These are phyloP conservation scores for Suillus plorans DNA, from an alignment of 768 basidiomycete species.

Conservation along the genomic window DNA sequence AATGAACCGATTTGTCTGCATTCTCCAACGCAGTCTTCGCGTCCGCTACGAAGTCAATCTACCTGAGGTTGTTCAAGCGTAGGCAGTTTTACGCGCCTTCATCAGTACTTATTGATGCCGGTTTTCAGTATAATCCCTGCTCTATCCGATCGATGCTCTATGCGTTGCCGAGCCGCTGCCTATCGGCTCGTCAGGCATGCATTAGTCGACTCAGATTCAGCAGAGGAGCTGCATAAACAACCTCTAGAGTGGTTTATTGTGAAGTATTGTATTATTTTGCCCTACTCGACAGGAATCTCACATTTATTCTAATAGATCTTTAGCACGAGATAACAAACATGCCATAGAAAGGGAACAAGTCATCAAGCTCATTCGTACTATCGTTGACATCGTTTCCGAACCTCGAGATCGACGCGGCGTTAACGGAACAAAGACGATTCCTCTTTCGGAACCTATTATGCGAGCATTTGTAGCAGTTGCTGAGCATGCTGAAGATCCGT, in stretches of 20 bases:
- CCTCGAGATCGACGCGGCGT: constrained; percentile 43
- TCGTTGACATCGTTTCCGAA: constrained; percentile 75
- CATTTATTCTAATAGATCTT: constrained; percentile 50
- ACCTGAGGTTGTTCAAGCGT: constrained; percentile 74
- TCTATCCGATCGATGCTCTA: constrained; percentile 72
- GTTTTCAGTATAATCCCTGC: constrained; percentile 69
- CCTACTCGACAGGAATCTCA: constrained; percentile 2
- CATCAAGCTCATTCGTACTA: constrained; percentile 82
- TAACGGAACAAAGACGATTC: constrained; percentile 45
- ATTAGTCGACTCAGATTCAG: constrained; percentile 70
- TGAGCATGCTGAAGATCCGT: constrained; percentile 89
- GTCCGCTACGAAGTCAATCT: constrained; percentile 77
- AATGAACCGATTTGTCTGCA: constrained; percentile 62
- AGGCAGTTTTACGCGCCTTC: constrained; percentile 29
- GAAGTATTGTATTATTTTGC: constrained; percentile 50
- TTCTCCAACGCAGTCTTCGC: constrained; percentile 68
- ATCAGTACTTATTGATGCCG: constrained; percentile 9
- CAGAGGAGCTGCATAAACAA: constrained; percentile 59
- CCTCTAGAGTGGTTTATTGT: constrained; percentile 89
- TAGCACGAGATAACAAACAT: constrained; percentile 82
- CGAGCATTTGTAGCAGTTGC: constrained; percentile 91
- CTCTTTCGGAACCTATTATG: constrained; percentile 74
- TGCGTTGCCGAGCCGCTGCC: constrained; percentile 74
- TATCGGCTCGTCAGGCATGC: constrained; percentile 83
- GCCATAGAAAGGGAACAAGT: constrained; percentile 89